phyloP scores from a whole-genome alignment of 2,329 filamentous ascomycete species.

The Penicillium sp. region DNA sequence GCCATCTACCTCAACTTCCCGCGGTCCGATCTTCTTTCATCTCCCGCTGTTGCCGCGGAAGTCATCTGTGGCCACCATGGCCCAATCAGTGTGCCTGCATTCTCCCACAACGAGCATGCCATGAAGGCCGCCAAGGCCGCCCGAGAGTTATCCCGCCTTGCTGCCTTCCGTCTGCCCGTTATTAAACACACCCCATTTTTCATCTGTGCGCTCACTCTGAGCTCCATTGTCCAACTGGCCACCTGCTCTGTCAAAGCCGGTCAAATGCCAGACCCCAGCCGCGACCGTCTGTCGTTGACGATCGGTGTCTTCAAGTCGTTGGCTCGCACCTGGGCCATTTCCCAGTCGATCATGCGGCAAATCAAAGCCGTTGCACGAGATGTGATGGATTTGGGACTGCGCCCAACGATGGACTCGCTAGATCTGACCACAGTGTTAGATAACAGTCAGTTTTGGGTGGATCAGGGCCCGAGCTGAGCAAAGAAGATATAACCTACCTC shows the following conservation, averaged over 20 bases:
- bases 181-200: slow-evolving; percentile 80
- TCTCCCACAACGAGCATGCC: slow-evolving; percentile 59
- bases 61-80: slow-evolving; percentile 47
- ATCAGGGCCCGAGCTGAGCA: slow-evolving; percentile 28
- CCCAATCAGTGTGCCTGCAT: slow-evolving; percentile 40
- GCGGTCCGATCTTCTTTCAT: slow-evolving; percentile 68
- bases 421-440: slow-evolving; percentile 39
- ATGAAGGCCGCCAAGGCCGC: slow-evolving; percentile 78
- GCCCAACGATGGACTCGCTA: slow-evolving; percentile 37
- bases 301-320: slow-evolving; percentile 72
- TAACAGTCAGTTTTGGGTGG: slow-evolving; percentile 37
- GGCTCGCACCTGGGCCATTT: slow-evolving; percentile 70
- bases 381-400: slow-evolving; percentile 53
- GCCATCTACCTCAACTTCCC: slow-evolving; percentile 77
- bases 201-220: slow-evolving; percentile 74
- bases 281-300: slow-evolving; percentile 74
- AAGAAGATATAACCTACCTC: not conserved
- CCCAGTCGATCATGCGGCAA: slow-evolving; percentile 67
- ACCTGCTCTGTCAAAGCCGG: slow-evolving; percentile 66
- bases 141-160: slow-evolving; percentile 73
- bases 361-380: slow-evolving; percentile 78
- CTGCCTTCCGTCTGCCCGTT: slow-evolving; percentile 58
- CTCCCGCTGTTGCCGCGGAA: slow-evolving; percentile 50
- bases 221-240: slow-evolving; percentile 77
- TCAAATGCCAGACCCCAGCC: slow-evolving; percentile 57